Evolutionary conservation across 352 stramenopile species (phyloP).

Genomic region (Globisporangium viniferum): DNA sequence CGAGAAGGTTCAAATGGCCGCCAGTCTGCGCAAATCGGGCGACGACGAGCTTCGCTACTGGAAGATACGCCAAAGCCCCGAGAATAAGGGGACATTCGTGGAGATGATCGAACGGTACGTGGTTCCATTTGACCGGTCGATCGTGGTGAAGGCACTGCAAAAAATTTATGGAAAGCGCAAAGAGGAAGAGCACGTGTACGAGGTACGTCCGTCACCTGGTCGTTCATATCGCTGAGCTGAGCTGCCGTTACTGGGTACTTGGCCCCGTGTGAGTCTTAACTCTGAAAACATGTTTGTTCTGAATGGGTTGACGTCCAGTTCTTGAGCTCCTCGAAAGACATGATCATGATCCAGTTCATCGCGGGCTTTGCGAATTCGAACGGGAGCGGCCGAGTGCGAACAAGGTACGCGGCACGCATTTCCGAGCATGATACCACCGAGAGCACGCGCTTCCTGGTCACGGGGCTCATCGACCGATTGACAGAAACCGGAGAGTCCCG

Average conservation of each 20-base stretch:
- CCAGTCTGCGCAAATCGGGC: neutral
- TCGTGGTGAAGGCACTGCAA: neutral
- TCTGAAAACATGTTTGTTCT: too few species aligned
- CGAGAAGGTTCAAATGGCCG: neutral
- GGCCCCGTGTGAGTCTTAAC: too few species aligned
- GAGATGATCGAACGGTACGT: neutral
- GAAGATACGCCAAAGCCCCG: neutral
- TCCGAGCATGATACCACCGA: neutral
- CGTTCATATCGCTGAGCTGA: too few species aligned
- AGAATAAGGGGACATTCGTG: neutral
- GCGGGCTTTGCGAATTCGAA: neutral
- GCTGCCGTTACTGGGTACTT: too few species aligned
- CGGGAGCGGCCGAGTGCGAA: neutral
- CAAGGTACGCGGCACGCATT: neutral
- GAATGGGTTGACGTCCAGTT: neutral
- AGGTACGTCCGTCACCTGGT: neutral
- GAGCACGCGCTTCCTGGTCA: neutral
- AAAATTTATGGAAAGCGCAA: neutral
- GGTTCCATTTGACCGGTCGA: neutral
- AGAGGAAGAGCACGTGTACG: neutral
- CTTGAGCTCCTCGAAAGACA: neutral
- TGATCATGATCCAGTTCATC: neutral
- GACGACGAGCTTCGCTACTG: neutral
- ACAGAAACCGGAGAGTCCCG: neutral
- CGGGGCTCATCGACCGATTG: neutral